A percentile compares a stretch with the other conserved stretches of the same genome.
These are phyloP conservation scores for Strigomonas culicis DNA, from an alignment of 208 protist genomes.

Conservation along the genomic window DNA sequence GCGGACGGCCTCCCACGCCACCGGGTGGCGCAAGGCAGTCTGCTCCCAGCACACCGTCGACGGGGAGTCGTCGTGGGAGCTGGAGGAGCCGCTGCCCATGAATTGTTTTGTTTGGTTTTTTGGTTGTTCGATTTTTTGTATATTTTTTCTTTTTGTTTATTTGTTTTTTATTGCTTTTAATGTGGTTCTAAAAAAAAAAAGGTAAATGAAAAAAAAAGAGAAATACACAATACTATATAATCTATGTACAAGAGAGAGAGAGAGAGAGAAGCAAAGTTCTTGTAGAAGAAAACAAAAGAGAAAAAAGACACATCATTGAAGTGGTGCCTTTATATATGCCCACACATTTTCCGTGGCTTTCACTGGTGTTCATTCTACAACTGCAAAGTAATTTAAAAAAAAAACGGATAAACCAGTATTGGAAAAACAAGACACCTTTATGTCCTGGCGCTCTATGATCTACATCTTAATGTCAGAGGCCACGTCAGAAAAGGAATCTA, in stretches of 20 bases:
- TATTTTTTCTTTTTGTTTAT: neutral
- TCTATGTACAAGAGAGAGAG: neutral
- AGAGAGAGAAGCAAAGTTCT: neutral
- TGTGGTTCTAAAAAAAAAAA: neutral
- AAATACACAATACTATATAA: neutral
- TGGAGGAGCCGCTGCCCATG: neutral
- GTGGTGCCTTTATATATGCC: too few species aligned
- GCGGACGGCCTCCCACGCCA: conserved; percentile 38
- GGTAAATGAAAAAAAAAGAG: conserved; percentile 4
- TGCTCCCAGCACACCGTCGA: conserved; percentile 6
- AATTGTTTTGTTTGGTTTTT: neutral
- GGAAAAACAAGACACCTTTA: too few species aligned
- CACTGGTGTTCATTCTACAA: too few species aligned
- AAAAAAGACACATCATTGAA: too few species aligned
- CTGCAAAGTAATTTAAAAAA: too few species aligned
- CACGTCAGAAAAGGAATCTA: neutral
- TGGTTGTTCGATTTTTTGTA: neutral
- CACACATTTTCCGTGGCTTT: too few species aligned
- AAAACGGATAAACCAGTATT: neutral
- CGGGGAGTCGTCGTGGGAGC: neutral
- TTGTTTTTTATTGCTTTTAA: neutral
- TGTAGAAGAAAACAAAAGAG: neutral
- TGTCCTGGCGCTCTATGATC: too few species aligned
- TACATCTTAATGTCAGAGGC: too few species aligned
- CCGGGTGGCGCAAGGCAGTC: conserved; percentile 30